Base-by-base conservation (phyloP, 2,329 filamentous ascomycete genomes). In the Ophiocordyceps polyrhachis-furcata region DNA sequence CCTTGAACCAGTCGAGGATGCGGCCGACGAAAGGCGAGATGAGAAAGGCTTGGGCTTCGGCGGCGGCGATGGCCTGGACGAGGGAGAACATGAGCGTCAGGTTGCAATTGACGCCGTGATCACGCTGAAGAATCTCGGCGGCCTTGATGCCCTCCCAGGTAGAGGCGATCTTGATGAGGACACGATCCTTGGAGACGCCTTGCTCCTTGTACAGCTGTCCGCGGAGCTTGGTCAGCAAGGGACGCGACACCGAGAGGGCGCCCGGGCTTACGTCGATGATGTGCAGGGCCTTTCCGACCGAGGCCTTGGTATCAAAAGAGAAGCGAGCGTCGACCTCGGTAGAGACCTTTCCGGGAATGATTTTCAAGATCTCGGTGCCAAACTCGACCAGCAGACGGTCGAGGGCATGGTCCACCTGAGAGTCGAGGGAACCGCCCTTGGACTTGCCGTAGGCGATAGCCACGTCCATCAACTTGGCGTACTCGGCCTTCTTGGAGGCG, bases 121-220 rank as follows among this genome's bases (percentile, higher is more conserved):
- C 80, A 59, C 79, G 83, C 76, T 96, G 89, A 51, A 98, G 83
- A 64, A 93, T 88, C 74, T 93, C 81, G 53, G 91, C 89, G 53
- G 91, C 91, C 78, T 98, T 87, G 77, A 98, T 96, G 64, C 91
- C 91, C 74, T 98, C 91, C 86, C 87, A 98, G 66, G 91, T 98
- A 49, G 91, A 93, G 61, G 91, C 91, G 55, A 98, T 79, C 83
- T 98, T 98, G 79, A 98, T 98, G 56, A 98, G 76, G 60, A 98
- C 65, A 52, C 91, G 89, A 59, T 89, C 85, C 78, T 95, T 95
- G 68, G 75, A 71, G 65, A 98, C 85, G 53, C 91, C 91, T 59
- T 83, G 70, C 62, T 83, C 76, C 69, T 93, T 83, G 81, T 98
- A 98, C 53, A 98, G 84, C 87, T 94, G 60, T 50, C 45, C 43